A percentile compares a stretch with the other conserved stretches of the same genome.
phyloP scores from a whole-genome alignment of 2,329 filamentous ascomycete genomes.

The Cercospora citrullina region DNA sequence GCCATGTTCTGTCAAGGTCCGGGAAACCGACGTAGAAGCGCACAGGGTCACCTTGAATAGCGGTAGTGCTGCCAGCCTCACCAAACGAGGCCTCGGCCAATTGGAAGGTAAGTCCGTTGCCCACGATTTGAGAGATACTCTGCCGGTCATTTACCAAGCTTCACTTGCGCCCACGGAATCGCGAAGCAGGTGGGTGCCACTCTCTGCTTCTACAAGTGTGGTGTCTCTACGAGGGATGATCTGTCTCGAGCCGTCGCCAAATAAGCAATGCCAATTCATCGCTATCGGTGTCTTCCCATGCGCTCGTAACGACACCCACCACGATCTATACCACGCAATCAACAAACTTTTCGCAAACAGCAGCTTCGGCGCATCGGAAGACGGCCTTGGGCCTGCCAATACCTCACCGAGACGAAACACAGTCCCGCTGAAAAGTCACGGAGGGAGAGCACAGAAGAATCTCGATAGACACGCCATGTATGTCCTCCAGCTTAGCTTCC shows the following conservation, averaged over 20 bases:
- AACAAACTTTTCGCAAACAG: constrained; percentile 77
- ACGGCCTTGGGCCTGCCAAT: constrained; percentile 37
- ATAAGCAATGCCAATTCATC: constrained; percentile 75
- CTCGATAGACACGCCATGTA: constrained; percentile 90
- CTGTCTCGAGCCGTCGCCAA: constrained; percentile 68
- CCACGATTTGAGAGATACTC: constrained; percentile 38
- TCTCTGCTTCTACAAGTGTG: constrained; percentile 64
- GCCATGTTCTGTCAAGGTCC: constrained; percentile 59
- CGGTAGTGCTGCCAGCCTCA: constrained; percentile 30
- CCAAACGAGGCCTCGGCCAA: constrained; percentile 33
- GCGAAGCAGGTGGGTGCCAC: constrained; percentile 64
- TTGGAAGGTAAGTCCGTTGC: constrained; percentile 24
- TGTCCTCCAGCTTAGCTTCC: constrained; percentile 58
- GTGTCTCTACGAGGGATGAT: constrained; percentile 70
- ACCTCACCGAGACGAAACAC: constrained; percentile 37
- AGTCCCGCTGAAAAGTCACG: constrained; percentile 47
- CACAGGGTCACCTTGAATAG: constrained; percentile 25
- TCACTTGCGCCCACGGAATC: constrained; percentile 59
- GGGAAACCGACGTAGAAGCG: constrained; percentile 48
- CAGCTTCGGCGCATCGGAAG: constrained; percentile 67
- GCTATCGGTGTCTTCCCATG: constrained; percentile 73
- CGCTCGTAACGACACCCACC: constrained; percentile 55
- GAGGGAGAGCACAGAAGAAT: constrained; percentile 57
- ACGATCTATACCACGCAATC: constrained; percentile 72
- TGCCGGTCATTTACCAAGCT: constrained; percentile 65